Evolutionary conservation across 352 stramenopile genomes (phyloP).

Genomic region (Pilasporangium apinafurcum): DNA sequence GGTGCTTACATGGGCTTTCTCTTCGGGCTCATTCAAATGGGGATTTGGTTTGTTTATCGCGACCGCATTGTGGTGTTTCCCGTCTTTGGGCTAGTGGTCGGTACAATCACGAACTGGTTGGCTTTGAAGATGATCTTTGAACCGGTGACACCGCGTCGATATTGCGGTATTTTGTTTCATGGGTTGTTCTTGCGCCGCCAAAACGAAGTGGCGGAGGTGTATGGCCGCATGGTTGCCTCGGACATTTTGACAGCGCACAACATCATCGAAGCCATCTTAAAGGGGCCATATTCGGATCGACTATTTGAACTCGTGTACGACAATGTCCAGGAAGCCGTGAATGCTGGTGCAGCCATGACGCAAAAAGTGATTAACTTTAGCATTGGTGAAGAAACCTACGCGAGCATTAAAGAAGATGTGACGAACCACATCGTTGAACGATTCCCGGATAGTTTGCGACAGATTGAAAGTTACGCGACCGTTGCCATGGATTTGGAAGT

Average conservation of each 20-base stretch:
- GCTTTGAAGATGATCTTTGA: slow-evolving; percentile 93
- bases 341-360: slow-evolving; percentile 63
- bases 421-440: slow-evolving; percentile 85
- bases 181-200: slow-evolving; percentile 94
- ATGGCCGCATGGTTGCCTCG: slow-evolving; percentile 74
- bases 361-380: slow-evolving; percentile 84
- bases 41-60: slow-evolving; percentile 82
- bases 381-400: slow-evolving; percentile 78
- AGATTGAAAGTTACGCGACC: slow-evolving; percentile 92
- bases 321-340: slow-evolving; percentile 83
- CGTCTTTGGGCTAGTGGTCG: slow-evolving; percentile 92
- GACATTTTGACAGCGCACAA: slow-evolving; percentile 87
- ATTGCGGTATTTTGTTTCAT: slow-evolving; percentile 90
- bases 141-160: slow-evolving; percentile 79
- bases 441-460: slow-evolving; percentile 82
- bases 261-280: slow-evolving; percentile 87
- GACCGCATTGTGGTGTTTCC: slow-evolving; percentile 85
- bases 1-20: slow-evolving; percentile 88
- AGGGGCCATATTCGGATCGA: slow-evolving; percentile 79
- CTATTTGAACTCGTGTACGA: slow-evolving; percentile 86
- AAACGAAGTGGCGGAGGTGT: slow-evolving; percentile 85
- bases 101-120: slow-evolving; percentile 96
- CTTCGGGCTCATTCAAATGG: slow-evolving; percentile 87
- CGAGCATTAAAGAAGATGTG: slow-evolving; percentile 84
- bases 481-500: slow-evolving; percentile 88